Evolutionary conservation across 306 rosid genomes (phyloP).

Genomic region (Vicia sativa): DNA sequence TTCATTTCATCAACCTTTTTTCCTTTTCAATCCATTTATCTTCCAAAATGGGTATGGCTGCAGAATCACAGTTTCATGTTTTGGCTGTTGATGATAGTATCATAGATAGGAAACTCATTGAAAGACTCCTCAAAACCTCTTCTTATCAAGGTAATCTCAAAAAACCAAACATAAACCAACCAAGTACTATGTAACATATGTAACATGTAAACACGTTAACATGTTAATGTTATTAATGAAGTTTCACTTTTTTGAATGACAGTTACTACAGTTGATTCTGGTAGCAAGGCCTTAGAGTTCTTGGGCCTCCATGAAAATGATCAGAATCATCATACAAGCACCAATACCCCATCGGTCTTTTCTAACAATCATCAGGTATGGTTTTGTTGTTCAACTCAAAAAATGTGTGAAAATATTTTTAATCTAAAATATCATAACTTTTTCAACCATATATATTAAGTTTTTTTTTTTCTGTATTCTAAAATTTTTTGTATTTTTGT

Average conservation of each 20-base stretch:
- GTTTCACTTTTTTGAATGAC: slow-evolving; percentile 37
- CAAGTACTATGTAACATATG: no score
- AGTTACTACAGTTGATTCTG: slow-evolving; percentile 98
- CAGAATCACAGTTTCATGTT: slow-evolving; percentile 85
- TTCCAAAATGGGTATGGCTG: slow-evolving; percentile 70
- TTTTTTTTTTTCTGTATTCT: slow-evolving; percentile 39
- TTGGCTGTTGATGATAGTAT: slow-evolving; percentile 92
- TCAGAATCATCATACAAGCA: slow-evolving; percentile 51
- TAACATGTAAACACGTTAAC: no score
- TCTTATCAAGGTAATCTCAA: slow-evolving; percentile 77
- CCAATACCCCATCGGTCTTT: slow-evolving; percentile 54
- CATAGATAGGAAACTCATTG: slow-evolving; percentile 83
- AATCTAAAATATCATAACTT: slow-evolving; percentile 1
- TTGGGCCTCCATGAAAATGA: slow-evolving; percentile 70
- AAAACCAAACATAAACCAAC: neutral
- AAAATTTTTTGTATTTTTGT: slow-evolving; percentile 34
- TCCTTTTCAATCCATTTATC: slow-evolving; percentile 6
- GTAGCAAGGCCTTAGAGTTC: slow-evolving; percentile 92
- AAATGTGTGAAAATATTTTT: slow-evolving; percentile 29
- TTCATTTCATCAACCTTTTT: slow-evolving; percentile 7
- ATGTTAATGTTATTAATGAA: no score
- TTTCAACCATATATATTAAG: neutral
- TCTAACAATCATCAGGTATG: slow-evolving; percentile 65
- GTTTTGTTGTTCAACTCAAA: slow-evolving; percentile 22
- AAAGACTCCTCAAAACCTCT: slow-evolving; percentile 77